These are phyloP conservation scores for Tranzscheliella williamsii DNA, from an alignment of 1,284 basidiomycete species.

Conservation along the genomic window DNA sequence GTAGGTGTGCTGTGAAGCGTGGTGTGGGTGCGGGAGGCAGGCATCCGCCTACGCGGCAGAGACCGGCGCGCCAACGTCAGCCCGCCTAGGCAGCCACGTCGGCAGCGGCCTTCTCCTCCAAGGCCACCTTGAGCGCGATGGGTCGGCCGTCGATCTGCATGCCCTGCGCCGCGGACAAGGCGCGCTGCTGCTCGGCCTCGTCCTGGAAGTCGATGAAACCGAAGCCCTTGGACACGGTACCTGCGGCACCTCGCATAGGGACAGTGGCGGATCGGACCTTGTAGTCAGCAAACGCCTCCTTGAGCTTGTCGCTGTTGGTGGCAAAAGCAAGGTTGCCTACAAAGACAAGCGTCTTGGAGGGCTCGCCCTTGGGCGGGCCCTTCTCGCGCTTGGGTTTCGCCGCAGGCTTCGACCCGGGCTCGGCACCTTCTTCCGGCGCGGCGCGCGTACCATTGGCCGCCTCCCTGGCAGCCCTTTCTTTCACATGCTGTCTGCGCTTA, in stretches of 20 bases:
- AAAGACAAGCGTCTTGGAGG: conserved; percentile 54
- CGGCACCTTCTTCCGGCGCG: conserved; percentile 11
- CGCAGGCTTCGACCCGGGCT: conserved; percentile 17
- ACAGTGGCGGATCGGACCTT: conserved; percentile 49
- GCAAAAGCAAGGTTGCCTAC: conserved; percentile 54
- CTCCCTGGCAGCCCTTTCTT: conserved; percentile 28
- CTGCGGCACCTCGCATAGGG: conserved; percentile 32
- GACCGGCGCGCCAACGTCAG: too few species aligned
- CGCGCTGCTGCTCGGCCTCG: conserved; percentile 46
- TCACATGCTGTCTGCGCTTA: conserved; percentile 41
- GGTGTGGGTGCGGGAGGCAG: too few species aligned
- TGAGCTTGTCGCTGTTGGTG: conserved; percentile 49
- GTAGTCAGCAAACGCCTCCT: conserved; percentile 42
- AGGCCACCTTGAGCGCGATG: conserved; percentile 43
- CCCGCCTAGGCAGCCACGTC: conserved; percentile 8
- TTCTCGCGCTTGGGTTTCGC: conserved; percentile 35
- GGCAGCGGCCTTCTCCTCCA: conserved; percentile 18
- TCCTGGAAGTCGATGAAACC: conserved; percentile 52
- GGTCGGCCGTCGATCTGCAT: conserved; percentile 44
- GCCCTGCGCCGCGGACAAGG: conserved; percentile 38
- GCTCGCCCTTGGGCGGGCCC: conserved; percentile 43
- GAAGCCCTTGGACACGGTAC: conserved; percentile 50
- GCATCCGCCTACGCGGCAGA: too few species aligned
- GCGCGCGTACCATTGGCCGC: conserved; percentile 12
- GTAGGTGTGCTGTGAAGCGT: too few species aligned